phyloP scores from a whole-genome alignment of 2,329 filamentous ascomycete species.

The Neurospora crassa region DNA sequence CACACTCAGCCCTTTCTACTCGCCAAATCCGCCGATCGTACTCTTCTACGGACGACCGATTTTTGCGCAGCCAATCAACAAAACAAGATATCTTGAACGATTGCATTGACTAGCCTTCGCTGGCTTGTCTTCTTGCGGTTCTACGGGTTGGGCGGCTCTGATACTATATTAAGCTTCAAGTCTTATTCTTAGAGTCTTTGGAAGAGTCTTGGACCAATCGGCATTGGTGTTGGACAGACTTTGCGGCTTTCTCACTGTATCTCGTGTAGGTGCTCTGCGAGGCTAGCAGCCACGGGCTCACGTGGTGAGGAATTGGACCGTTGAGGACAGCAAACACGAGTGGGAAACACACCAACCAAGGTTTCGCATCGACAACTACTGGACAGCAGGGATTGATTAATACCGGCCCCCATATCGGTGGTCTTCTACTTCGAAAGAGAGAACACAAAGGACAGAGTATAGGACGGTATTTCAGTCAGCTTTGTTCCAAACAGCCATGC shows the following conservation, averaged over 20 bases:
- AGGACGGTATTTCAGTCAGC: slow-evolving; percentile 7
- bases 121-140: background rate
- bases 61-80: background rate
- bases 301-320: background rate
- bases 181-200: background rate
- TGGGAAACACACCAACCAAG: background rate
- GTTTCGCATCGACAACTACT: background rate
- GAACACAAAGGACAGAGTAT: background rate
- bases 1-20: background rate
- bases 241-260: background rate
- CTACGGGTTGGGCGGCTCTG: background rate
- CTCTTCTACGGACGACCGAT: background rate
- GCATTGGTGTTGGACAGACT: background rate
- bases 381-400: background rate
- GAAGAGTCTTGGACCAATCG: background rate
- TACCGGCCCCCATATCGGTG: background rate
- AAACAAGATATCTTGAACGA: background rate
- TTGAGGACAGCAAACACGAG: background rate
- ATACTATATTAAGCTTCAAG: background rate
- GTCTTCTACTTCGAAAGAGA: background rate
- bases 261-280: background rate
- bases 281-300: background rate
- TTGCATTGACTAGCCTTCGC: background rate
- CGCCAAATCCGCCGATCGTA: background rate
- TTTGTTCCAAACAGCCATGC: slow-evolving; percentile 13